Evolutionary conservation across 2,329 filamentous ascomycete genomes (phyloP).

Genomic region (Aspergillus fischeri): DNA sequence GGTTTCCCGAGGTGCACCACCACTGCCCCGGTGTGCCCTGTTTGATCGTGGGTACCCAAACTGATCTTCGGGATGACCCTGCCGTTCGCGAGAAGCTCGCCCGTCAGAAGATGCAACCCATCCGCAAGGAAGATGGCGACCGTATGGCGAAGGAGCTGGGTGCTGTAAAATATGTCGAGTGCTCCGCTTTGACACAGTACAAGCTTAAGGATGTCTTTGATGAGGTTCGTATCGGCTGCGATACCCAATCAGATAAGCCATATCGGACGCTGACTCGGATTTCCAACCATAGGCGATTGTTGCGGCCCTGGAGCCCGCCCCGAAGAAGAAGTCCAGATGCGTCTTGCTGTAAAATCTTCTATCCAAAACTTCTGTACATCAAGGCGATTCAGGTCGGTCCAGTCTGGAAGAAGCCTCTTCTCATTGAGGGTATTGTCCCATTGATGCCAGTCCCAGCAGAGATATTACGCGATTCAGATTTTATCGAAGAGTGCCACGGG

Average conservation of each 20-base stretch:
- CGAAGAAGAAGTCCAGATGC: conserved; percentile 76
- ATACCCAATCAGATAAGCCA: not conserved
- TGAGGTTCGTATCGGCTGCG: conserved; percentile 61
- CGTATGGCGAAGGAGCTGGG: conserved; percentile 96
- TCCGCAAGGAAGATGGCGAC: conserved; percentile 89
- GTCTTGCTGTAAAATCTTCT: conserved; percentile 56
- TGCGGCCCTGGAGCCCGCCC: conserved; percentile 81
- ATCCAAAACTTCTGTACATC: not conserved
- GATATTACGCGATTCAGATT: not conserved
- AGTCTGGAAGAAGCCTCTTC: not conserved
- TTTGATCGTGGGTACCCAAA: conserved; percentile 95
- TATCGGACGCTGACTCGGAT: conserved; percentile 1
- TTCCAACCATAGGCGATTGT: conserved; percentile 71
- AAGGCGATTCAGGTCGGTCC: not conserved
- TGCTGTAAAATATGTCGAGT: conserved; percentile 98
- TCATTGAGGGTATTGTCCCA: not conserved
- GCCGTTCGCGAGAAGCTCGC: conserved; percentile 84
- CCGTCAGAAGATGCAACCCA: conserved; percentile 94
- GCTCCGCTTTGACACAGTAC: conserved; percentile 95
- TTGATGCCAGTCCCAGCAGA: not conserved
- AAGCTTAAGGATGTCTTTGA: conserved; percentile 99
- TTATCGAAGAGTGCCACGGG: not conserved
- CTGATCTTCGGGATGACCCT: conserved; percentile 86
- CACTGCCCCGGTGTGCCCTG: conserved; percentile 97
- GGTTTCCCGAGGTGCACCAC: conserved; percentile 98